Evolutionary conservation across 768 basidiomycete genomes (phyloP).

Genomic region (Auriculariales sp.): DNA sequence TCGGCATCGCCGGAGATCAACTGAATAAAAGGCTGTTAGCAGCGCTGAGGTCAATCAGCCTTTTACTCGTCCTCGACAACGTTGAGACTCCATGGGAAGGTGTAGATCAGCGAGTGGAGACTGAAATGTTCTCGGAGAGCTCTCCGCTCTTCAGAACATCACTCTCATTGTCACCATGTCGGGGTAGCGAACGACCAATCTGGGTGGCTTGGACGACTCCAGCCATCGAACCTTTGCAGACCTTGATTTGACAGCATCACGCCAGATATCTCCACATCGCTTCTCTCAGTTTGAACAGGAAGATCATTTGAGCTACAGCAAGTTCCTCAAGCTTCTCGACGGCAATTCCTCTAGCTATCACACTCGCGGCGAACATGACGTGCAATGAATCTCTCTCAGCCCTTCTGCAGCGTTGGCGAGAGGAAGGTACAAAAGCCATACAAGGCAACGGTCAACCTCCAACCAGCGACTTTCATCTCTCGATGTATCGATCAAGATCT

Average conservation of each 20-base stretch:
- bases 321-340: constrained; percentile 13
- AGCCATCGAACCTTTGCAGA: background rate
- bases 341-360: constrained; percentile 20
- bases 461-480: constrained; percentile 9
- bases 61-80: constrained; percentile 25
- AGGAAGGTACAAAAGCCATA: constrained; percentile 2
- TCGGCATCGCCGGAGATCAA: background rate
- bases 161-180: constrained; percentile 22
- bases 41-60: constrained; percentile 8
- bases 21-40: background rate
- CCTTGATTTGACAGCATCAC: constrained; percentile 8
- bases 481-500: constrained; percentile 12
- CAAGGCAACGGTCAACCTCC: background rate
- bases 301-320: constrained; percentile 12
- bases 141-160: constrained; percentile 14
- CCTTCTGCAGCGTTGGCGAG: constrained; percentile 3
- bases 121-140: constrained; percentile 12
- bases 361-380: constrained; percentile 18
- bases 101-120: constrained; percentile 9
- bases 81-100: constrained; percentile 26
- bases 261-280: constrained; percentile 14
- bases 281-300: constrained; percentile 9
- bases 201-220: constrained; percentile 3
- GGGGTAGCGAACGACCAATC: constrained; percentile 5
- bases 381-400: background rate